These are phyloP conservation scores for Aureobasidium pullulans DNA, from an alignment of 2,329 filamentous ascomycete species.

Conservation along the genomic window DNA sequence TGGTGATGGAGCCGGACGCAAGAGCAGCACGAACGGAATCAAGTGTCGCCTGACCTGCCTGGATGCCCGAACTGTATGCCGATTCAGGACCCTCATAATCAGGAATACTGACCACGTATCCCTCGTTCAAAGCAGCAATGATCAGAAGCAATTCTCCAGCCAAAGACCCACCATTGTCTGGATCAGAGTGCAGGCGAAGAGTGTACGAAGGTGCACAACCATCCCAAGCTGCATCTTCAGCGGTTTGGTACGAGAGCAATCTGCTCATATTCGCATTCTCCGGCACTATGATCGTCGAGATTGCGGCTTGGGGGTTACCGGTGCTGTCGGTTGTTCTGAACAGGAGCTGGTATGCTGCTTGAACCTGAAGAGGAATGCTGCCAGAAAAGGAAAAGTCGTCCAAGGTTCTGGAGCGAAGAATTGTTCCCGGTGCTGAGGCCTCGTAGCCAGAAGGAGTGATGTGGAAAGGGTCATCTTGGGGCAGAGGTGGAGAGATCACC, in stretches of 20 bases:
- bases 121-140: constrained; percentile 17
- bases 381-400: not conserved
- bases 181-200: constrained; percentile 12
- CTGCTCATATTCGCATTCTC: not conserved
- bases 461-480: constrained; percentile 22
- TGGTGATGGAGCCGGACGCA: constrained; percentile 3
- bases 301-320: not conserved
- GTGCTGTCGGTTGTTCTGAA: not conserved
- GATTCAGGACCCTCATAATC: constrained; percentile 23
- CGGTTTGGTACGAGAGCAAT: not conserved
- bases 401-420: constrained; percentile 15
- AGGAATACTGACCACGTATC: constrained; percentile 21
- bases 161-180: not conserved
- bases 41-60: constrained; percentile 22
- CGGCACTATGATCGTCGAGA: not conserved
- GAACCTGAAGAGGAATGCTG: not conserved
- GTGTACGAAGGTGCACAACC: constrained; percentile 8
- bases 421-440: constrained; percentile 18
- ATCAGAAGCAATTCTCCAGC: not conserved
- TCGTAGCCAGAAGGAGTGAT: constrained; percentile 20
- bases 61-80: constrained; percentile 19
- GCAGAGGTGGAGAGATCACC: constrained; percentile 1
- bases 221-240: not conserved
- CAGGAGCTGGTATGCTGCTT: constrained; percentile 2
- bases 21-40: constrained; percentile 23